Percentiles rank a stretch among this genome's conserved stretches.
Conservation (phyloP, 192 early-diverging fungal species). For the Paraglomus occultum region DNA sequence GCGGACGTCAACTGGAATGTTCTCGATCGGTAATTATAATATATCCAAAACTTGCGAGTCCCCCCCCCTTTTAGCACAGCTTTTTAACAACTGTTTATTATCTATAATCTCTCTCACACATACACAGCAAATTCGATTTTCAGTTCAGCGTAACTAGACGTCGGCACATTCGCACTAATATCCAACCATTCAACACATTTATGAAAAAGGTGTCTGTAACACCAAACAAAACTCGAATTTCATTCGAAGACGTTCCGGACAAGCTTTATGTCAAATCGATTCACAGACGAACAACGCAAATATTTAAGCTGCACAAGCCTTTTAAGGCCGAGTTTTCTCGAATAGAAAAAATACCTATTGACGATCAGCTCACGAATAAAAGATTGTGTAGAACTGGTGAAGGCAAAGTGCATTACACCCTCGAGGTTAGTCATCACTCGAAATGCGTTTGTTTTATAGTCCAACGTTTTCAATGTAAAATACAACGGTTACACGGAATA, state of each 20-base stretch:
- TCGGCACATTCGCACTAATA: slow-evolving; percentile 31
- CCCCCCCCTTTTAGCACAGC: not conserved
- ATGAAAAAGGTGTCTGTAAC: slow-evolving; percentile 41
- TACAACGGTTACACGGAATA: not conserved
- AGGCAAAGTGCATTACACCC: slow-evolving; percentile 35
- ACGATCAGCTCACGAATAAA: slow-evolving; percentile 32
- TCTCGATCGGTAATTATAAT: slow-evolving; percentile 34
- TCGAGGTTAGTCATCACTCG: slow-evolving; percentile 31
- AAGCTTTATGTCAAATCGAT: slow-evolving; percentile 38
- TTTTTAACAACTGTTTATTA: not conserved
- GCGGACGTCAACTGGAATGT: slow-evolving; percentile 39
- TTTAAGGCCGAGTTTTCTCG: slow-evolving; percentile 42
- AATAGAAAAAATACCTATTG: slow-evolving; percentile 34
- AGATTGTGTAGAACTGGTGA: slow-evolving; percentile 32
- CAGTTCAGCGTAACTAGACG: slow-evolving; percentile 30
- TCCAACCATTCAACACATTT: slow-evolving; percentile 45
- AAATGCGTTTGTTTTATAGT: not conserved
- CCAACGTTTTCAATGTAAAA: too few species aligned
- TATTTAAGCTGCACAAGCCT: slow-evolving; percentile 40
- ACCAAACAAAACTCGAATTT: slow-evolving; percentile 24
- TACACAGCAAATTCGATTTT: slow-evolving; percentile 41
- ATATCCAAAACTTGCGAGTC: not conserved
- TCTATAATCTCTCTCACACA: not conserved
- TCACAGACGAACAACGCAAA: slow-evolving; percentile 30
- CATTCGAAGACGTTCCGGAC: slow-evolving; percentile 40